These are phyloP conservation scores for Ganoderma multipileum DNA, from an alignment of 1,284 basidiomycete species.

Conservation along the genomic window DNA sequence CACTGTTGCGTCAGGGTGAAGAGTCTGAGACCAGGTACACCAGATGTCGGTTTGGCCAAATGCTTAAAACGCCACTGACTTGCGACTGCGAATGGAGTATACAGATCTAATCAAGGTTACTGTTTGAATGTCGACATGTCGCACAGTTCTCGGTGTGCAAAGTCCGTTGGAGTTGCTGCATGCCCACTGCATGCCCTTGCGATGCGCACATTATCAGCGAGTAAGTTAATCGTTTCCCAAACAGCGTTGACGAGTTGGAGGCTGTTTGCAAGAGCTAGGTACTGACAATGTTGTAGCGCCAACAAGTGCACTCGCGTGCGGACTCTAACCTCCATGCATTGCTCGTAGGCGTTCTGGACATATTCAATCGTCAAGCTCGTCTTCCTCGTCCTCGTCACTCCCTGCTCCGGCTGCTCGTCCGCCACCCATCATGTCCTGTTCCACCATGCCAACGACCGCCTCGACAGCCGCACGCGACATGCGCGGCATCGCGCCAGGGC, in stretches of 20 bases:
- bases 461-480: constrained; percentile 73
- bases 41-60: background rate
- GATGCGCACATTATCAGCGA: no score
- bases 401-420: constrained; percentile 8
- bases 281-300: no score
- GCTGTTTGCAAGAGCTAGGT: no score
- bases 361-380: constrained; percentile 19
- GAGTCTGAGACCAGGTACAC: background rate
- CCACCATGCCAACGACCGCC: constrained; percentile 66
- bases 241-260: no score
- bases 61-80: background rate
- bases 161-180: no score
- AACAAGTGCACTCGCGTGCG: background rate
- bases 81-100: background rate
- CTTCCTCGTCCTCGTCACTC: constrained; percentile 16
- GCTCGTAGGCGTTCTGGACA: background rate
- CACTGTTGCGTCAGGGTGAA: background rate
- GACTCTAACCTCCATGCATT: background rate
- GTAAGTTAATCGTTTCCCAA: no score
- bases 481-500: constrained; percentile 68
- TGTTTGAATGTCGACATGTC: background rate
- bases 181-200: no score
- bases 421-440: constrained; percentile 41
- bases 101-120: background rate
- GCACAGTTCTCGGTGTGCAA: background rate